These are phyloP conservation scores for Lichtheimia ornata DNA, from an alignment of 371 early-diverging fungal genomes.

Conservation along the genomic window DNA sequence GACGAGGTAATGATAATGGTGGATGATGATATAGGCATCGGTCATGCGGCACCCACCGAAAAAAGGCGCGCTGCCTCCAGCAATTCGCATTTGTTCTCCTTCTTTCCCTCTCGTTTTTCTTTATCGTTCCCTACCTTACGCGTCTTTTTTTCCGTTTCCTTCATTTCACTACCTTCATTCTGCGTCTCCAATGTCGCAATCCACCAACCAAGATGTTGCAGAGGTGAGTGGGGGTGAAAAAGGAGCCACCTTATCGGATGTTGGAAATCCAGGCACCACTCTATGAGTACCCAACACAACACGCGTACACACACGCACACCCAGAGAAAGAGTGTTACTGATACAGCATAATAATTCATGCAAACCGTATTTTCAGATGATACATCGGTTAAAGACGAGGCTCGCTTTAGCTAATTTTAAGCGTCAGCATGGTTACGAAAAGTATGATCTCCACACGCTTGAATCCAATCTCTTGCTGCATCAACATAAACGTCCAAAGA, in stretches of 20 bases:
- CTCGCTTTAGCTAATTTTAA: conserved; percentile 38
- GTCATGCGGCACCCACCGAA: conserved; percentile 5
- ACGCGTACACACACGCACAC: background rate
- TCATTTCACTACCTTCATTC: background rate
- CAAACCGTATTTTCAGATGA: conserved; percentile 19
- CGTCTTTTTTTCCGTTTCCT: background rate
- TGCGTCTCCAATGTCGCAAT: conserved; percentile 8
- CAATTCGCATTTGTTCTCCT: background rate
- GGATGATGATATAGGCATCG: background rate
- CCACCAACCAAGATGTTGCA: conserved; percentile 8
- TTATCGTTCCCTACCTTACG: background rate
- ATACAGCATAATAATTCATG: conserved; percentile 1
- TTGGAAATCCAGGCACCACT: background rate
- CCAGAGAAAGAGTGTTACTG: background rate
- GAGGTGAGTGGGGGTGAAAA: conserved; percentile 5
- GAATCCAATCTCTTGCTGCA: conserved; percentile 25
- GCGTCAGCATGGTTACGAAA: conserved; percentile 34
- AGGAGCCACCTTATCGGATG: background rate
- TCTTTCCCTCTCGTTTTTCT: conserved; percentile 1
- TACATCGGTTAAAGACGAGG: conserved; percentile 30
- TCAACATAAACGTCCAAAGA: conserved; percentile 5
- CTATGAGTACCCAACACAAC: background rate
- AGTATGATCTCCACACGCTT: conserved; percentile 30
- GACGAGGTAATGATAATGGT: too few relatives aligned
- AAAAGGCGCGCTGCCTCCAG: background rate